Conservation (phyloP, 2,329 filamentous ascomycete species). For the Exophiala lecanii-corni region DNA sequence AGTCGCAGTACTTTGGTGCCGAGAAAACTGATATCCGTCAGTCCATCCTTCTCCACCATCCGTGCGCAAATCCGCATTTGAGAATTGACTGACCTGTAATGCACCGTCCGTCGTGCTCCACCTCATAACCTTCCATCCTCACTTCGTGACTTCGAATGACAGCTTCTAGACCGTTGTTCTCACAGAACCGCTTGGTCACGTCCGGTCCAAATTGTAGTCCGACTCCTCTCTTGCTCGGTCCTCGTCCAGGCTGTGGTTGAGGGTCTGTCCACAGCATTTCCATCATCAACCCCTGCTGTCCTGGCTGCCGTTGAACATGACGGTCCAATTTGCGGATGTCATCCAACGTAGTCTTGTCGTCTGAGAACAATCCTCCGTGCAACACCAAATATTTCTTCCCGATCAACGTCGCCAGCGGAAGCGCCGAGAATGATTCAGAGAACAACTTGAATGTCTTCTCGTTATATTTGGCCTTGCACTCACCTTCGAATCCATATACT, state of each 20-base stretch:
- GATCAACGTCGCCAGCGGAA: slow-evolving; percentile 87
- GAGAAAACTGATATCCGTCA: slow-evolving; percentile 68
- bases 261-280: slow-evolving; percentile 99
- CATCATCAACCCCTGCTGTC: slow-evolving; percentile 96
- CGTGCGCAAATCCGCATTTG: too few species aligned
- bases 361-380: slow-evolving; percentile 28
- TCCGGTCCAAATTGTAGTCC: slow-evolving; percentile 96
- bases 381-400: slow-evolving; percentile 44
- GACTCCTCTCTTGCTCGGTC: slow-evolving; percentile 93
- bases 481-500: slow-evolving; percentile 96
- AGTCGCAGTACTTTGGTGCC: slow-evolving; percentile 94
- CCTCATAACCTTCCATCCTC: slow-evolving; percentile 98
- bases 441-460: slow-evolving; percentile 95
- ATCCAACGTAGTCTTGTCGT: slow-evolving; percentile 80
- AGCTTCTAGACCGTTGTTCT: slow-evolving; percentile 88
- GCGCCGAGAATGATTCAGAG: slow-evolving; percentile 93
- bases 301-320: slow-evolving; percentile 86
- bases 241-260: slow-evolving; percentile 76
- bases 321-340: slow-evolving; percentile 91
- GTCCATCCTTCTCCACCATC: slow-evolving; percentile 27
- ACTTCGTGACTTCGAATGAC: slow-evolving; percentile 98
- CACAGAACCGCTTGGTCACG: slow-evolving; percentile 92
- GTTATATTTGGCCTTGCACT: slow-evolving; percentile 97
- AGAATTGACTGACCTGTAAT: slow-evolving; percentile 76
- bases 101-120: slow-evolving; percentile 91